Evolutionary conservation across 2,329 filamentous ascomycete species (phyloP).

Genomic region (Pseudogymnoascus sp.): DNA sequence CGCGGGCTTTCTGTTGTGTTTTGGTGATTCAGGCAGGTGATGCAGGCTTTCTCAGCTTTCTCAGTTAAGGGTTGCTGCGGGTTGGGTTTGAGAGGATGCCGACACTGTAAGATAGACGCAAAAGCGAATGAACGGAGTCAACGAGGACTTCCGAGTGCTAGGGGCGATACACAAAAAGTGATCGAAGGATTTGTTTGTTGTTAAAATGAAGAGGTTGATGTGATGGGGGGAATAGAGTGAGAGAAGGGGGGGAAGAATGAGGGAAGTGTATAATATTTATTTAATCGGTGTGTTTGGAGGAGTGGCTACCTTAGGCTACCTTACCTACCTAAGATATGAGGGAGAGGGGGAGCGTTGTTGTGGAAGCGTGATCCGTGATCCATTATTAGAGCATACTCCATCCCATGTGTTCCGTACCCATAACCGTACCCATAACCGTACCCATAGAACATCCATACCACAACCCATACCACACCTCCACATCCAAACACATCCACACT

Average conservation of each 20-base stretch:
- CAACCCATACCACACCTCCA: background rate
- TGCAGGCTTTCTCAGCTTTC: constrained; percentile 16
- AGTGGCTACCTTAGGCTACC: background rate
- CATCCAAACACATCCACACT: background rate
- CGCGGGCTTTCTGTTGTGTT: constrained; percentile 13
- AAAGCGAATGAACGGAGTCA: constrained; percentile 69
- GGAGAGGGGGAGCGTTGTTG: background rate
- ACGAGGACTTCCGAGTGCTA: constrained; percentile 58
- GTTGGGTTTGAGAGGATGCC: constrained; percentile 14
- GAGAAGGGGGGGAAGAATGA: constrained; percentile 9
- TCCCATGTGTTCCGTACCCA: background rate
- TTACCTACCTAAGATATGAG: background rate
- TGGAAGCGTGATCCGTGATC: background rate
- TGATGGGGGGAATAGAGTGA: constrained; percentile 8
- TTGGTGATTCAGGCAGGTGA: constrained; percentile 16
- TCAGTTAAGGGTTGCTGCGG: constrained; percentile 21
- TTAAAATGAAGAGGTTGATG: background rate
- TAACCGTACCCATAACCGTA: background rate
- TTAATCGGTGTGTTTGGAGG: background rate
- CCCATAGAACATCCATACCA: background rate
- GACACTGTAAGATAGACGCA: constrained; percentile 24
- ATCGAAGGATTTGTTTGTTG: background rate
- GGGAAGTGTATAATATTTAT: constrained; percentile 6
- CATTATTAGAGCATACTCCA: constrained; percentile 3
- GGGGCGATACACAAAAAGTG: constrained; percentile 25